Base-by-base conservation (phyloP, 2,329 filamentous ascomycete genomes). In the Chrysosporium keratinophilum region DNA sequence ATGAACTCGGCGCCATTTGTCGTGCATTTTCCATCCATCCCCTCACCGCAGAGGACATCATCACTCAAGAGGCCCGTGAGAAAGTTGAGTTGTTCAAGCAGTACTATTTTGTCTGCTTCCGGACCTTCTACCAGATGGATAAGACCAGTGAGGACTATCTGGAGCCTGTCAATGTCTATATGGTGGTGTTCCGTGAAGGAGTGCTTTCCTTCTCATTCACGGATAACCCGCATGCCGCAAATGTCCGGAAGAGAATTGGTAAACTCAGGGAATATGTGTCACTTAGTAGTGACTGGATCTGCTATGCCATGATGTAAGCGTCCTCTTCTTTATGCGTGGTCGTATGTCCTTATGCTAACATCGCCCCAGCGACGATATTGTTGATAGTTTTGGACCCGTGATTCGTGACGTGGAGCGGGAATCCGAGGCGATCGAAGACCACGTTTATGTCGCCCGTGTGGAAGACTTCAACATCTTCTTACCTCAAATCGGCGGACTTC, bases 101-200 rank as follows among this genome's bases (percentile, higher is more conserved):
- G 41, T 98, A 98, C 74, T 98, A 98, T 72, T 97, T 98, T 69
- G 88, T 95, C 49, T 95, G 88, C 69, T 98, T 97, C 78, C 83
- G 91, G 51, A 95, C 90, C 1, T 98, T 97, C 75, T 86, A 82
- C 61, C 85, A 91, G 52, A 76, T 88, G 60, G 86, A 94, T 61
- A 84, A 87, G 61, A 79, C 83, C 34, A 84, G 84, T 48, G 83
- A 87, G 58, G 81, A 87, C 54, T 94, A 94, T 65, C 85, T 95
- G 64, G 89, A 95, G 64, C 90, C 93, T 0, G 88, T 95, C 74
- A 95, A 97, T 68, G 85, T 95, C 51, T 98, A 97, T 66, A 93
- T 95, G 56, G 83, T 98, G 48, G 93, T 98, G 20, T 97, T 96
- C 74, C 87, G 90, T 15, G 88, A 97, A 71, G 93, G 93, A 5